Base-by-base conservation (phyloP, 2,329 filamentous ascomycete species). In the Hypoxylon sp. region DNA sequence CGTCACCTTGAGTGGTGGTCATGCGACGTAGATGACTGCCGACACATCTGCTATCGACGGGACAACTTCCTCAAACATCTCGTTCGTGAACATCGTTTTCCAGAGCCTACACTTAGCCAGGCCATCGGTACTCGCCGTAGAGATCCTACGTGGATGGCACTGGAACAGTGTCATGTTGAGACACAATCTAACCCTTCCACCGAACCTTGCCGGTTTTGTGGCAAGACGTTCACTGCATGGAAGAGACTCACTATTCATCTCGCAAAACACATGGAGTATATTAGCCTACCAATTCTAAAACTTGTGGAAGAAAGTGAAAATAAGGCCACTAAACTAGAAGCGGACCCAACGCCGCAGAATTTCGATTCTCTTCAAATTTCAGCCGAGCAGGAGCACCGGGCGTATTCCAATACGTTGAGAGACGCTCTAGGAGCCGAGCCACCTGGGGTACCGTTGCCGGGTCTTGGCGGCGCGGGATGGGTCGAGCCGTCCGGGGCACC, bases 231-330 rank as follows among this genome's bases (percentile, higher is more conserved):
- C 32, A 14, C 19, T 28, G 14, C 52, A 14, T 55, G 52, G 52
- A 45, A 7, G 14, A 23, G 32, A 30, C 36, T 28, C 19, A 28
- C 21, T 11, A 1, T 23, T 45, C 52, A 55, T 14, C 23, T 55
- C 9, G 36, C 52, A 41, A 45, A 30, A 25, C 52, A 55, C n/a
- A 43, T 55, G 52, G 52, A 55, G 25, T 21, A 19, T 3, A 55
- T 45, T 25, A 43, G 19, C 19, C 23, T 55, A 14, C 36, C 52
- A 30, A 45, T 55, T 14, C 2, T 36, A 23, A n/a, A 13, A 53
- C 5, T 41, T 25, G 13, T 53, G 14, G 19, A 34, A 13, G 17
- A n/a, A 19, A 21, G n/a, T 13, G 38, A 21, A 21, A 19, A 11
- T 19, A 17, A 21, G 17, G 17, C 9, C 10, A 2, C 38, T 4